Base-by-base conservation (phyloP, 2,329 filamentous ascomycete species). In the Arthrobotrys musiformis region DNA sequence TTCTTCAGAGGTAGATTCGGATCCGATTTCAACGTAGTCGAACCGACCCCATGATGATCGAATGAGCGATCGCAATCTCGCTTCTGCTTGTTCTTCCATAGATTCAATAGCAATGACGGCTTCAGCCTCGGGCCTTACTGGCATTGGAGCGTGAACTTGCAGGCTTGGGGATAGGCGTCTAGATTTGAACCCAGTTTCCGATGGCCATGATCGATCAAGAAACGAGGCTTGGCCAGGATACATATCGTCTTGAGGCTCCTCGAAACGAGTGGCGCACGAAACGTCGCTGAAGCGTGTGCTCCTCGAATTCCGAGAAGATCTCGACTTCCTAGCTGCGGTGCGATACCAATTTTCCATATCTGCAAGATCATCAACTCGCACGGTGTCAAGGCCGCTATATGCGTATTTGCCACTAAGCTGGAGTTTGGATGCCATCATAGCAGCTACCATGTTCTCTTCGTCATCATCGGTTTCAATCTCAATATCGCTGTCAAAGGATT, bases 271-370 rank as follows among this genome's bases (percentile, higher is more conserved):
- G 22, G 30, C 46, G 15, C 58, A 72, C 7, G 68, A 72, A n/a
- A 46, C 28, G 40, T 72, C 68, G 58, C 68, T 72, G 58, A 72
- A 72, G 11, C 68, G 33, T 7, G 68, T 72, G 60, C 68, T 72
- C 22, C 44, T 44, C 3, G 68, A 72, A 37, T 72, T 19, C 19
- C 68, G 33, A 22, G 68, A 72, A 37, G 68, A 72, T 40, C 68
- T 61, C 7, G 68, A 72, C 37, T 72, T 72, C n/a, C 54, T 64
- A 8, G 62, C 58, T 7, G 68, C 68, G 13, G 62, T 58, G 24
- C 68, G 68, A 15, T 72, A 72, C 68, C 68, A 72, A 19, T 72
- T 72, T 22, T 72, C 68, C 68, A 72, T 72, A 17, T 72, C 68
- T 5, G 58, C 54, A 5, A 72, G 44, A 40, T 72, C 62, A 19